phyloP scores from a whole-genome alignment of 139 green algal species.

The Chlamydomonas schloesseri region DNA sequence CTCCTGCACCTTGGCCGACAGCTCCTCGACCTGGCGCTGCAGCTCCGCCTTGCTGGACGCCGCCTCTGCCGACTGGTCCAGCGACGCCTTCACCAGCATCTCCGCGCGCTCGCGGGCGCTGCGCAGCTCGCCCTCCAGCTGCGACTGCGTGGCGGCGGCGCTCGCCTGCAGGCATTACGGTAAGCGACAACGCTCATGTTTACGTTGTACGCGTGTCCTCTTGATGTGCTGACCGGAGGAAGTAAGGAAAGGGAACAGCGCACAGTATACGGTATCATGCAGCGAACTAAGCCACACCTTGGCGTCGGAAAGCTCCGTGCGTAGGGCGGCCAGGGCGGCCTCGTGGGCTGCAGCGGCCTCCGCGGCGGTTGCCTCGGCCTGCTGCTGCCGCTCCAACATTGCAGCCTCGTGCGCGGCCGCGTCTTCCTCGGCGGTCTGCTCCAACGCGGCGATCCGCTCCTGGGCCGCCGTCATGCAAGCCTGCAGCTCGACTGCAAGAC shows the following conservation, averaged over 20 bases:
- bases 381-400: not conserved
- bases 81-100: conserved; percentile 38
- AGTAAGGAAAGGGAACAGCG: too few species aligned
- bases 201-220: too few species aligned
- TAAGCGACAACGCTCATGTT: too few species aligned
- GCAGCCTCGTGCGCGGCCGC: conserved; percentile 4
- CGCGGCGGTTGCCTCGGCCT: conserved; percentile 15
- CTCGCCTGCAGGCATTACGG: not conserved
- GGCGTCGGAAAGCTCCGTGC: not conserved
- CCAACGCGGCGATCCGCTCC: conserved; percentile 73
- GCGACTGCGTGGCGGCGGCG: not conserved
- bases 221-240: too few species aligned
- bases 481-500: conserved; percentile 73
- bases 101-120: conserved; percentile 20
- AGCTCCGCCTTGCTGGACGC: conserved; percentile 1
- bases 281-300: too few species aligned
- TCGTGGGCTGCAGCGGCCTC: conserved; percentile 5
- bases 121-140: conserved; percentile 32
- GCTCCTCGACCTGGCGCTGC: conserved; percentile 51
- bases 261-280: too few species aligned
- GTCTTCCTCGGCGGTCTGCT: conserved; percentile 70
- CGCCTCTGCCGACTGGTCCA: conserved; percentile 35
- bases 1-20: conserved; percentile 74
- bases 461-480: conserved; percentile 74
- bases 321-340: conserved; percentile 2